Evolutionary conservation across 2,329 filamentous ascomycete genomes (phyloP), one percentile per base, ranked within the genome.

Genomic region (Scortechinia acanthostroma): DNA sequence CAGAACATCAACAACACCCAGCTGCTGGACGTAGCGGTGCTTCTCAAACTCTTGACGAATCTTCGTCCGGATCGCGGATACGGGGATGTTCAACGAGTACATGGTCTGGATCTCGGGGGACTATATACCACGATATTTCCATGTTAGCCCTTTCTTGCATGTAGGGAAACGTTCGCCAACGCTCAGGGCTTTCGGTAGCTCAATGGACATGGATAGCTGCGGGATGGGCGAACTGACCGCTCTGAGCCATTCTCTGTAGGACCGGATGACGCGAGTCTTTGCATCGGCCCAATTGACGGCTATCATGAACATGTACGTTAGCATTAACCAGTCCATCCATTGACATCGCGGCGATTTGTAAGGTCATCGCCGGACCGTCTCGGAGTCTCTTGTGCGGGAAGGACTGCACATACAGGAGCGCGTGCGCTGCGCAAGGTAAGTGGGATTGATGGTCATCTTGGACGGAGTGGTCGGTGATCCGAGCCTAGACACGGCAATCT

Each of bases 41-140:
- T 80, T 71, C 66, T 86, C 81, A 56, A 83, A 86, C 56, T 86
- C 80, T 65, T 86, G 78, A 56, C 81, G 72, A 53, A 85, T 72
- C 68, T 85, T 85, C 43, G 80, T 83, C 49, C 82, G 77, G 52
- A 86, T 74, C 44, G 73, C 72, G 42, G 80, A 81, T 20, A 85
- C 76, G 45, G 80, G 80, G 55, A 85, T 70, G 63, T 77, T 80
- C 53, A 86, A 69, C 42, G 77, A 75, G 71, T 86, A 86, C 76
- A 85, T 83, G 48, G 71, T 72, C 60, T 85, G 80, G 57, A 86
- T 80, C 58, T 86, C 81, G 47, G 81, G 81, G 30, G 78, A 77
- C 82, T 86, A 59, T 50, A 49, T 21, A 49, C n/a, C n/a, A n/a
- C 42, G 45, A 43, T 20, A 22, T 37, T 4, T 43, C 30, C 16